These are phyloP conservation scores for Lodderomyces beijingensis DNA, from an alignment of 1,139 yeast species.

Conservation along the genomic window DNA sequence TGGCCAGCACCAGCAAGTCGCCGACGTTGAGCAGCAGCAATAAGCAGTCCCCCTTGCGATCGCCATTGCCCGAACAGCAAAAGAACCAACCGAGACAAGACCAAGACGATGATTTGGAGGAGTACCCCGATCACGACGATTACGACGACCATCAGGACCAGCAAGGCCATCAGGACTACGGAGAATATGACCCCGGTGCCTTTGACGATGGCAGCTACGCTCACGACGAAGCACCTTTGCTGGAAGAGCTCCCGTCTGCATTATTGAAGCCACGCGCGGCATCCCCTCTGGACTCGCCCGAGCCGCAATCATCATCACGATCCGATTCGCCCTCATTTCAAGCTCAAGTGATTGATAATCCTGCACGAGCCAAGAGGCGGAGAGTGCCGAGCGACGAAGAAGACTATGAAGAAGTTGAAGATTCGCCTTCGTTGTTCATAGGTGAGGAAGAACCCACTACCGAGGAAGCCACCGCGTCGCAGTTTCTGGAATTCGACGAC, in stretches of 20 bases:
- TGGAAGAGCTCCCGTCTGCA: background rate
- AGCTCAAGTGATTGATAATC: background rate
- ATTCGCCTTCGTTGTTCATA: too few species aligned
- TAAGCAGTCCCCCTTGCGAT: constrained; percentile 30
- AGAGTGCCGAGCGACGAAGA: constrained; percentile 1
- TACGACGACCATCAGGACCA: constrained; percentile 2
- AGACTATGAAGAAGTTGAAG: background rate
- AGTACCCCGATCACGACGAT: constrained; percentile 11
- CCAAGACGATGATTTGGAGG: too few species aligned
- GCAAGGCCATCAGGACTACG: background rate
- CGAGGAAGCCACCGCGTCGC: too few species aligned
- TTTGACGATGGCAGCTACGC: constrained; percentile 1
- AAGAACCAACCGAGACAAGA: too few species aligned
- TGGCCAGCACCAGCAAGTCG: constrained; percentile 30
- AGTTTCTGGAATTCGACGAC: too few species aligned
- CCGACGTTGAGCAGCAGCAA: constrained; percentile 15
- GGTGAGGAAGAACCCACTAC: too few species aligned
- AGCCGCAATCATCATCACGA: background rate
- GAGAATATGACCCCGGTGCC: background rate
- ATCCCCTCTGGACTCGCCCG: too few species aligned
- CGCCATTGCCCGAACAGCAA: constrained; percentile 27
- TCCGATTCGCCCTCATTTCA: background rate
- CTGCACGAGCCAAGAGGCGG: background rate
- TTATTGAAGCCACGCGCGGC: background rate
- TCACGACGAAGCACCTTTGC: background rate